Evolutionary conservation across 2,329 filamentous ascomycete species (phyloP), one percentile per base, ranked within the genome.

Genomic region (Diplocarpon mali): DNA sequence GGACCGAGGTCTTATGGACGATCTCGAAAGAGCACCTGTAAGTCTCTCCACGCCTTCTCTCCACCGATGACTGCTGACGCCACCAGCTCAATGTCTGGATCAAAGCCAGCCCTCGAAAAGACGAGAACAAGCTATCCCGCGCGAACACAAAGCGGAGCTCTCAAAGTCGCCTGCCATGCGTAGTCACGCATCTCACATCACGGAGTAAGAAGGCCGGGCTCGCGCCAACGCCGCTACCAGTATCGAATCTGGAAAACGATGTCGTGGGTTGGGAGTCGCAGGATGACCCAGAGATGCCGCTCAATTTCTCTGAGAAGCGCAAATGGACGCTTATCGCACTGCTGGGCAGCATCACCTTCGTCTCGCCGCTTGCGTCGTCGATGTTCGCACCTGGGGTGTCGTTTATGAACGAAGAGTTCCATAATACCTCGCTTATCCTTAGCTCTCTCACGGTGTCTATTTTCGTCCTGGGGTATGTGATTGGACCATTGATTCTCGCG

Each of bases 261-360:
- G 56, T 79, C 46, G 70, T 80, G 14, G 76, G 75, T 30, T 80
- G 76, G 76, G 75, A 80, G 3, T 60, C 66, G 31, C 71, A 75
- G 54, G 67, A 72, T 43, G 76, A 80, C 55, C 74, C 73, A 0
- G 62, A 64, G 2, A 74, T 75, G 61, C 76, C 76, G 2, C 66
- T 76, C 53, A 80, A 80, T 59, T 79, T 59, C 16, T 42, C 54
- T 1, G 48, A 56, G 9, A 35, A 27, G 2, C 49, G 54, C n/a
- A 61, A 61, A 51, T 59, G 57, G 53, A 14, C 59, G n/a, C 40
- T 60, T 13, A 49, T 60, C 17, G 36, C 42, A 14, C 45, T 62
- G n/a, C 41, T 61, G 16, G 57, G 61, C 11, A 58, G 59, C 51
- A 65, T 65, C 27, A 59, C 55, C 6, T 56, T 61, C 35, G 56